phyloP scores from a whole-genome alignment of 2,329 filamentous ascomycete genomes.

The Ophiostoma montium region DNA sequence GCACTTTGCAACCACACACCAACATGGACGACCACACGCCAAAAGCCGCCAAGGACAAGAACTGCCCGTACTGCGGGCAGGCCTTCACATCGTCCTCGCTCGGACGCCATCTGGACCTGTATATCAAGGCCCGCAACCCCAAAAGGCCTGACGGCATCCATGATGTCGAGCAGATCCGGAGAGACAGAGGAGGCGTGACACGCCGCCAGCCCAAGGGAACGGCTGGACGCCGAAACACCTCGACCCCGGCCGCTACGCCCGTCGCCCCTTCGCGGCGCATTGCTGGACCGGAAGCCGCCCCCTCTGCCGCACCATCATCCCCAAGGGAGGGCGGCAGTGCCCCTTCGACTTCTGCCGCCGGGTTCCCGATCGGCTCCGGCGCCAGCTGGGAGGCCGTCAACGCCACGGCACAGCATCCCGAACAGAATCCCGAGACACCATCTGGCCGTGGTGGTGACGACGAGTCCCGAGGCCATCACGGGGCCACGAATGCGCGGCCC shows the following conservation, averaged over 20 bases:
- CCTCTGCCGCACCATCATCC: slow-evolving; percentile 14
- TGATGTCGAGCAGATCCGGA: slow-evolving; percentile 76
- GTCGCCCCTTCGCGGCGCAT: slow-evolving; percentile 27
- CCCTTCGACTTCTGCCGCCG: not conserved
- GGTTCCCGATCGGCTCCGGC: not conserved
- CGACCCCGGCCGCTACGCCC: slow-evolving; percentile 42
- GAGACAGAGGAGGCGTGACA: slow-evolving; percentile 73
- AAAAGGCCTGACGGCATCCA: slow-evolving; percentile 78
- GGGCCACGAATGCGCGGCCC: slow-evolving; percentile 19
- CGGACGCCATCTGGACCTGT: slow-evolving; percentile 84
- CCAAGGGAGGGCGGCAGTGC: not conserved
- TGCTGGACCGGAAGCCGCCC: slow-evolving; percentile 26
- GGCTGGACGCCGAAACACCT: slow-evolving; percentile 42
- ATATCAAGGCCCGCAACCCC: slow-evolving; percentile 86
- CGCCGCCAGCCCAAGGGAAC: slow-evolving; percentile 65
- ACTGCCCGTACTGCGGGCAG: slow-evolving; percentile 77
- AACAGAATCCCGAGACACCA: slow-evolving; percentile 10
- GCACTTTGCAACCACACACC: not conserved
- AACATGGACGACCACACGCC: slow-evolving; percentile 19
- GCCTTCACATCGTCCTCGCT: slow-evolving; percentile 88
- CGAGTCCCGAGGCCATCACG: not conserved
- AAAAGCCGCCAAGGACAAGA: slow-evolving; percentile 64
- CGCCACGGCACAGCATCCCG: not conserved
- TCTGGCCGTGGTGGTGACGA: not conserved
- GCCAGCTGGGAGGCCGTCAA: slow-evolving; percentile 27